Base-by-base conservation (phyloP, 495 filamentous ascomycete genomes). In the Neurospora cerealis region DNA sequence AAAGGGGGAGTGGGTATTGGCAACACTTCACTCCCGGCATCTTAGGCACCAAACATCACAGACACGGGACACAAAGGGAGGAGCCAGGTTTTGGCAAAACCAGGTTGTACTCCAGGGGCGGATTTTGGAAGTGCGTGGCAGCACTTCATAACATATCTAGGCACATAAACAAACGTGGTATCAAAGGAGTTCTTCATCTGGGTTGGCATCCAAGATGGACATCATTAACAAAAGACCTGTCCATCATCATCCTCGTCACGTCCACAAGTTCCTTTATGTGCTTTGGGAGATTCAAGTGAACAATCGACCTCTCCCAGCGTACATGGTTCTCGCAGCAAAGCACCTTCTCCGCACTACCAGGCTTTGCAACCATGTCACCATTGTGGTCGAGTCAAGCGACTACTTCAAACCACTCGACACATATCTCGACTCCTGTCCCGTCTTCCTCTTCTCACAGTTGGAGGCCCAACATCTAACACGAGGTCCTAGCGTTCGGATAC, bases 371-470 rank as follows among this genome's bases (percentile, higher is more conserved):
- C 44, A 72, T n/a, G 44, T 78, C 21, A 48, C 41, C 39, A 40
- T 77, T 21, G 74, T 71, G 32, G 71, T 72, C 21, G 54, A 69
- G 44, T 78, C 46, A 32, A 46, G 54, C 13, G 66, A 28, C 13
- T 71, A 21, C 19, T 69, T 72, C 70, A 7, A 15, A 21, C 37
- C 72, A 0, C 37, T 38, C 40, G 48, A 60, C 36, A 46, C 40
- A 71, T 42, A 36, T 28, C n/a, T 73, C 72, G 32, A 40, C 36
- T 41, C 40, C 39, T 36, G n/a, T 80, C 32, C 79, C 78, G 0
- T 69, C 7, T 83, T 84, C 70, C 71, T 85, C 17, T 38, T 74
- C 7, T 84, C 83, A 10, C 83, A 84, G 72, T 75, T 84, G 3
- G 78, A 83, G 38, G 76, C 73, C 0, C 82, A 85, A 72, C 77